Conservation (phyloP, 495 filamentous ascomycete species). For the Immersiella caudata region DNA sequence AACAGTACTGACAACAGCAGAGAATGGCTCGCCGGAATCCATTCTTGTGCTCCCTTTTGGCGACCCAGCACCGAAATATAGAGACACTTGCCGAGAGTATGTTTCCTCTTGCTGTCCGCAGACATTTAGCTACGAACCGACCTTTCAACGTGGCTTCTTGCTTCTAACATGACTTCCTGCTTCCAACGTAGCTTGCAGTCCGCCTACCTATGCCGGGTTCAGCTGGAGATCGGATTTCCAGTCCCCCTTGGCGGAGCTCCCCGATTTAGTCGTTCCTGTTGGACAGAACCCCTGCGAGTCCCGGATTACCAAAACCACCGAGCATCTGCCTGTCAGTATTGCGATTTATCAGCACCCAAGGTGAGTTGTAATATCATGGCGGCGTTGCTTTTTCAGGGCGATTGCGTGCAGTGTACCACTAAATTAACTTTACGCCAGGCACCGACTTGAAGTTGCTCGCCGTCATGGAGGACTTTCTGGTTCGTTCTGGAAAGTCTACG, state of each 20-base stretch:
- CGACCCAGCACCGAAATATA: neutral
- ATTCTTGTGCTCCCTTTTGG: neutral
- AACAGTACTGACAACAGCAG: neutral
- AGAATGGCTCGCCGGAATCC: neutral
- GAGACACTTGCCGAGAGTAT: constrained; percentile 1
- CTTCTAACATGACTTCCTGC: too few species aligned
- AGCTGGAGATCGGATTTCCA: constrained; percentile 11
- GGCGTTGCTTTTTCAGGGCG: neutral
- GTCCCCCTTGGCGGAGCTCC: constrained; percentile 6
- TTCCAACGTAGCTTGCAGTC: neutral
- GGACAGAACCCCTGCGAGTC: neutral
- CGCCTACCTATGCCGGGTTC: neutral
- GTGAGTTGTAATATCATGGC: neutral
- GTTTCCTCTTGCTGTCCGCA: neutral
- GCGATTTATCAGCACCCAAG: constrained; percentile 8
- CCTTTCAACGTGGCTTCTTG: neutral
- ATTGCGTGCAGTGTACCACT: too few species aligned
- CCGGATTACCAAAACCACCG: constrained; percentile 6
- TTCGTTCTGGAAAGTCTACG: constrained; percentile 4
- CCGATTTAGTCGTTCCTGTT: constrained; percentile 11
- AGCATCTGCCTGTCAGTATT: constrained; percentile 9
- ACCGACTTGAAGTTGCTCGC: neutral
- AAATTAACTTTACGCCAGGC: constrained; percentile 4
- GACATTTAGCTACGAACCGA: neutral
- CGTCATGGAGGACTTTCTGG: neutral